Evolutionary conservation across 345 rosid species (phyloP).

Genomic region (Reutealis trisperma): DNA sequence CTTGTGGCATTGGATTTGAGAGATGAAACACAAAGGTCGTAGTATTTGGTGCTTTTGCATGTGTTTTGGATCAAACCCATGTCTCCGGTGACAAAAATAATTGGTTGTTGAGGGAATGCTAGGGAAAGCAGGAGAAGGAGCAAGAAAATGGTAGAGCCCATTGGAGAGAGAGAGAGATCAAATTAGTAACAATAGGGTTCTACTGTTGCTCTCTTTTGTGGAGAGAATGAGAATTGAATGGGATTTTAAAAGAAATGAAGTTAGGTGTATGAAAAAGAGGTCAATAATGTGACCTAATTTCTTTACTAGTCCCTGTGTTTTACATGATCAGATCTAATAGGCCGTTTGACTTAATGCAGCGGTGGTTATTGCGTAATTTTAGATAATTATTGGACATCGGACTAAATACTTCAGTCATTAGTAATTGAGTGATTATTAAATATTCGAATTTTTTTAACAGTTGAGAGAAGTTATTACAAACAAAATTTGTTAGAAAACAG

Average conservation of each 20-base stretch:
- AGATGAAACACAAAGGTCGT: slow-evolving; percentile 66
- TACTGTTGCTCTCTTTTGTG: neutral
- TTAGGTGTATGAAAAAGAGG: neutral
- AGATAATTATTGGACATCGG: too few relatives aligned
- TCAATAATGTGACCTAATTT: neutral
- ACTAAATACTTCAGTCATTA: too few relatives aligned
- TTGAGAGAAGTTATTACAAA: too few relatives aligned
- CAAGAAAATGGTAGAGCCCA: slow-evolving; percentile 26
- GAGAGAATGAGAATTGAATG: neutral
- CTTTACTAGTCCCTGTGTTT: too few relatives aligned
- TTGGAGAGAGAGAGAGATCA: neutral
- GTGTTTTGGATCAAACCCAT: slow-evolving; percentile 53
- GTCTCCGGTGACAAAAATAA: slow-evolving; percentile 25
- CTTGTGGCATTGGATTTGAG: slow-evolving; percentile 70
- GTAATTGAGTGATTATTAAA: too few relatives aligned
- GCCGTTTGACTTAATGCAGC: too few relatives aligned
- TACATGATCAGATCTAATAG: too few relatives aligned
- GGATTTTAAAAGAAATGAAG: neutral
- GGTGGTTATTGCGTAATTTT: too few relatives aligned
- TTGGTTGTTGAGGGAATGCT: slow-evolving; percentile 11
- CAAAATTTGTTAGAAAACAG: too few relatives aligned
- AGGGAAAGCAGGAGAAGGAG: slow-evolving; percentile 24
- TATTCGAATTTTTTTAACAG: too few relatives aligned
- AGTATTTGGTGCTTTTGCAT: slow-evolving; percentile 68
- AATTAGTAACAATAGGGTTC: too few relatives aligned